Conservation (phyloP, 2,329 filamentous ascomycete genomes). For the Hymenoscyphus fraxineus region DNA sequence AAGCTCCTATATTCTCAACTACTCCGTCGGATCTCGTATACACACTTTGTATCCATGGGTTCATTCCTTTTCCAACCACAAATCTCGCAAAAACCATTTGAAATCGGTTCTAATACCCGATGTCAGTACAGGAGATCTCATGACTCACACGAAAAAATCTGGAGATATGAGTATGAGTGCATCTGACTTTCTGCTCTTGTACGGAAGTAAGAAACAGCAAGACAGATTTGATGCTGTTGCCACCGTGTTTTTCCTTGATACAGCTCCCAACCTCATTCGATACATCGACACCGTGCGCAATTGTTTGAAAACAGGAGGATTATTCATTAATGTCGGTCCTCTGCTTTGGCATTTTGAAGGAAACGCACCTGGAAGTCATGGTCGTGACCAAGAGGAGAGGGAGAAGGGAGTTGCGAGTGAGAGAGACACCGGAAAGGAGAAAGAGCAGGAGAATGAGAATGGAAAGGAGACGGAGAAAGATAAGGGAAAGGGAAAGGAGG, state of each 20-base stretch:
- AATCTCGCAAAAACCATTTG: constrained; percentile 69
- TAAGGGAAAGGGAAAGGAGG: no score
- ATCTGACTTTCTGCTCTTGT: constrained; percentile 88
- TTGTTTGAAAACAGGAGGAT: constrained; percentile 71
- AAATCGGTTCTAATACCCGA: constrained; percentile 74
- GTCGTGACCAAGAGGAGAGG: constrained; percentile 38
- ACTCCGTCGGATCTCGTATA: constrained; percentile 53
- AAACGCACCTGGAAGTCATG: constrained; percentile 56
- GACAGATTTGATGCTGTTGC: constrained; percentile 75
- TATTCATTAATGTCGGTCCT: constrained; percentile 88
- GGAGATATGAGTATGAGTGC: constrained; percentile 89
- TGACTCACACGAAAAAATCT: constrained; percentile 38
- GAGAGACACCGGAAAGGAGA: neutral
- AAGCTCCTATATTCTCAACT: constrained; percentile 72
- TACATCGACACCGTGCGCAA: constrained; percentile 81
- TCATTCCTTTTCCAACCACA: constrained; percentile 83
- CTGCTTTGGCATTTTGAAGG: constrained; percentile 95
- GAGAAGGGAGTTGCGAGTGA: neutral
- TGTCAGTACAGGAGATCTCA: constrained; percentile 61
- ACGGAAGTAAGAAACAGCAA: constrained; percentile 59
- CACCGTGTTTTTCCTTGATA: constrained; percentile 95
- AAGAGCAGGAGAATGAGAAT: no score
- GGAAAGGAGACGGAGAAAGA: no score
- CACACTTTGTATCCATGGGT: constrained; percentile 83
- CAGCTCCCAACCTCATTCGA: constrained; percentile 84